These are phyloP conservation scores for Moesziomyces parantarcticus DNA, from an alignment of 1,284 basidiomycete genomes.

Conservation along the genomic window DNA sequence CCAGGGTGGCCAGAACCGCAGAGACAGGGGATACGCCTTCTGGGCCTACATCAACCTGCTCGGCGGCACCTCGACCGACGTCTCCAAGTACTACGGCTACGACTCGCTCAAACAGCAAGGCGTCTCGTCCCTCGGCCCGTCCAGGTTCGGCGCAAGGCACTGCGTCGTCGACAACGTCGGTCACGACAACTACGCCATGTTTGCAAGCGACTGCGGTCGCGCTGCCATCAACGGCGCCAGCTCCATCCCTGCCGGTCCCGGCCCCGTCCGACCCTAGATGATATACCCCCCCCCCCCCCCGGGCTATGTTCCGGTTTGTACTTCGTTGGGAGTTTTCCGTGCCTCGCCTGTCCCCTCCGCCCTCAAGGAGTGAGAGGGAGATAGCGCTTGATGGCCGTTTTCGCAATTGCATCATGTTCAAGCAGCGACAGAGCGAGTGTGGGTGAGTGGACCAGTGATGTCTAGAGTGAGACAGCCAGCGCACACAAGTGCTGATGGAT, in stretches of 20 bases:
- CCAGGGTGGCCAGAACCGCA: conserved; percentile 51
- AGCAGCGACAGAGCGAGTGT: no score
- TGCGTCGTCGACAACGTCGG: conserved; percentile 26
- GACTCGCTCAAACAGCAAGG: conserved; percentile 2
- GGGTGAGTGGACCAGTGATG: no score
- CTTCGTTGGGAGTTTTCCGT: neutral
- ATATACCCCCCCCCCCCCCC: no score
- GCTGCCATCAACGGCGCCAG: conserved; percentile 31
- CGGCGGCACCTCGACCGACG: conserved; percentile 45
- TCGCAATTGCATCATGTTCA: neutral
- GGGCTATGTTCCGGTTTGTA: no score
- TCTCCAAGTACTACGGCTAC: conserved; percentile 42
- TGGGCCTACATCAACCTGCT: conserved; percentile 57
- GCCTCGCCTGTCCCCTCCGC: conserved; percentile 1
- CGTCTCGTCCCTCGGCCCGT: conserved; percentile 4
- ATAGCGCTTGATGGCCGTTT: conserved; percentile 3
- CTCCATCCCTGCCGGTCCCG: conserved; percentile 14
- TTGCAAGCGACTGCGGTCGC: conserved; percentile 34
- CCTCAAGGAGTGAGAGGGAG: no score
- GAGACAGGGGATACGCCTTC: conserved; percentile 55
- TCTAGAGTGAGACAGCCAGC: no score
- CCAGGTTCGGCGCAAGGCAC: conserved; percentile 17
- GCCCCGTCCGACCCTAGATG: conserved; percentile 11
- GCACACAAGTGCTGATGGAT: no score
- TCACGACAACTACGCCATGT: conserved; percentile 36